phyloP scores from a whole-genome alignment of 2,329 filamentous ascomycete genomes.

The Ophiostoma sp. region DNA sequence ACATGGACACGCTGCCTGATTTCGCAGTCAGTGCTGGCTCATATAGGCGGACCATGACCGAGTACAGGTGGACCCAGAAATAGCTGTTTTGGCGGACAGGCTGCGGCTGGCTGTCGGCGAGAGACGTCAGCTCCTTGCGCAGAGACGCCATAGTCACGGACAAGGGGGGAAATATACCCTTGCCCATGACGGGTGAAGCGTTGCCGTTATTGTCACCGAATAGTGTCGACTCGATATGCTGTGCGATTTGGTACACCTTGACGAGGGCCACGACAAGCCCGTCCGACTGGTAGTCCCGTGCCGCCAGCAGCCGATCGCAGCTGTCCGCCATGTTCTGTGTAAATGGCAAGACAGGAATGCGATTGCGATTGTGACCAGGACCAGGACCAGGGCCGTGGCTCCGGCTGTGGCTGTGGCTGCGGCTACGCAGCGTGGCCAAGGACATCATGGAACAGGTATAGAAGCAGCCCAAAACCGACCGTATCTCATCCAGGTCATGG shows the following conservation, averaged over 20 bases:
- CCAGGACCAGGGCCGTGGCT: not conserved
- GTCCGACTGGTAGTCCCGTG: conserved; percentile 34
- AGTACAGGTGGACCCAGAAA: conserved; percentile 36
- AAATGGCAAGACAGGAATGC: conserved; percentile 34
- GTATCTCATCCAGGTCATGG: conserved; percentile 34
- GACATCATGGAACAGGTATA: conserved; percentile 37
- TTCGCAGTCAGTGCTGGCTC: conserved; percentile 36
- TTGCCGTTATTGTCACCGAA: conserved; percentile 36
- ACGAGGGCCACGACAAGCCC: conserved; percentile 34
- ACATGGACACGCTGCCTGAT: not conserved
- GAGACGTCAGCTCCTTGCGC: conserved; percentile 34
- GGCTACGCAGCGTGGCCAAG: conserved; percentile 30
- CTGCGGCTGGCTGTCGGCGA: conserved; percentile 24
- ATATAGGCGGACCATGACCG: conserved; percentile 36
- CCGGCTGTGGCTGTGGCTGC: not conserved
- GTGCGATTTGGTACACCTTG: conserved; percentile 35
- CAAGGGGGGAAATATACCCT: conserved; percentile 29
- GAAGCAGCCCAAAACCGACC: conserved; percentile 39
- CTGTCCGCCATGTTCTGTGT: conserved; percentile 36
- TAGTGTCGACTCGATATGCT: conserved; percentile 21
- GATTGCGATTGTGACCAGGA: conserved; percentile 28
- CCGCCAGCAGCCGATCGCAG: conserved; percentile 32
- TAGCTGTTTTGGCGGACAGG: conserved; percentile 30
- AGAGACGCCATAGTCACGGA: conserved; percentile 36
- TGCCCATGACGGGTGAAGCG: conserved; percentile 30